Evolutionary conservation across 2,329 filamentous ascomycete genomes (phyloP).

Genomic region (Penicillium sp.): DNA sequence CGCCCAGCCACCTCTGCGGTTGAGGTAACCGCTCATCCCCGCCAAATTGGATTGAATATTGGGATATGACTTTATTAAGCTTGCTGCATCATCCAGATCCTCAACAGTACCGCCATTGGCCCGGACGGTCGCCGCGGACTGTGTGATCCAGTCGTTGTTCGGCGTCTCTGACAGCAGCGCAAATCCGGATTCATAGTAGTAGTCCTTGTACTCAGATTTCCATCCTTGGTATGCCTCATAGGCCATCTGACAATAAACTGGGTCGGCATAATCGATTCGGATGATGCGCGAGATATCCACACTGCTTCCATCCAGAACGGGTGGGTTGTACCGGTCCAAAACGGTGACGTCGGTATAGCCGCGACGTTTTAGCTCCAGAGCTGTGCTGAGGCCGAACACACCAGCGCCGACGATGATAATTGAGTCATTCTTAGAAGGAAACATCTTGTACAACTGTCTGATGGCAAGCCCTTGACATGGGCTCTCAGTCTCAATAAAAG

Average conservation of each 20-base stretch:
- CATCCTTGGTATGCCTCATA: conserved; percentile 68
- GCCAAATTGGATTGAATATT: conserved; percentile 54
- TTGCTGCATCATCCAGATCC: conserved; percentile 44
- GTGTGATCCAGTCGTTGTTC: conserved; percentile 28
- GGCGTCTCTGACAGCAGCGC: conserved; percentile 29
- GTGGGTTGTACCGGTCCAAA: conserved; percentile 57
- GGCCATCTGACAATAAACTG: conserved; percentile 71
- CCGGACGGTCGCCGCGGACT: conserved; percentile 37
- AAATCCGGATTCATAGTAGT: conserved; percentile 33
- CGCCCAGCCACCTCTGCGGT: conserved; percentile 76
- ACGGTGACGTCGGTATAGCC: conserved; percentile 55
- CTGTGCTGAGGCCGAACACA: conserved; percentile 37
- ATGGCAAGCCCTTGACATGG: not conserved
- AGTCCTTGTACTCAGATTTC: conserved; percentile 47
- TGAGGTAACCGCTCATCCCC: conserved; percentile 65
- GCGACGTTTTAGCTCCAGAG: conserved; percentile 66
- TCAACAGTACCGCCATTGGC: conserved; percentile 37
- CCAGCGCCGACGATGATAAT: conserved; percentile 58
- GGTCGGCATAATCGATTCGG: conserved; percentile 74
- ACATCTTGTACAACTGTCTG: conserved; percentile 19
- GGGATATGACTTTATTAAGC: conserved; percentile 26
- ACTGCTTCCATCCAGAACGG: conserved; percentile 55
- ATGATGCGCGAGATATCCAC: conserved; percentile 62
- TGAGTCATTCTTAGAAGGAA: conserved; percentile 36
- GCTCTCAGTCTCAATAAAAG: not conserved